Evolutionary conservation across 345 rosid species (phyloP).

Genomic region (Dipteronia sinensis): DNA sequence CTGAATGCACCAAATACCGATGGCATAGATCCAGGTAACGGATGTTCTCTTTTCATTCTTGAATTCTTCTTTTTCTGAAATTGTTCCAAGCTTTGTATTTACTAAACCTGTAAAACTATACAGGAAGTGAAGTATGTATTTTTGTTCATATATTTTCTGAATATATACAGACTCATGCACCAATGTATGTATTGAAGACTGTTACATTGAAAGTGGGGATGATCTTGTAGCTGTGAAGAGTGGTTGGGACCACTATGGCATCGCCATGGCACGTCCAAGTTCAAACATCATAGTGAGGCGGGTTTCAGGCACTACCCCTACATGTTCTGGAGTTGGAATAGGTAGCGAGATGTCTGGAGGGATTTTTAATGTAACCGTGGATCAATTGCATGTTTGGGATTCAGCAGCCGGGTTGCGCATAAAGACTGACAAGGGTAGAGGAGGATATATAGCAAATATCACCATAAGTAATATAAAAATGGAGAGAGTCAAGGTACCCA

Average conservation of each 20-base stretch:
- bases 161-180: conserved; percentile 73
- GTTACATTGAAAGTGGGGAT: conserved; percentile 94
- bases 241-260: conserved; percentile 98
- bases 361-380: conserved; percentile 59
- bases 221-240: conserved; percentile 96
- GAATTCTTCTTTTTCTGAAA: background rate
- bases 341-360: conserved; percentile 99
- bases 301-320: conserved; percentile 89
- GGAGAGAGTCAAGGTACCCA: conserved; percentile 85
- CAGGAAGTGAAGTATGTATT: background rate
- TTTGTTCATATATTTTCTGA: background rate
- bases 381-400: conserved; percentile 83
- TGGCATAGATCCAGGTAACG: conserved; percentile 91
- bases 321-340: conserved; percentile 93
- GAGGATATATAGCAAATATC: conserved; percentile 79
- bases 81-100: background rate
- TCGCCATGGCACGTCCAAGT: conserved; percentile 83
- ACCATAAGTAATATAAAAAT: conserved; percentile 59
- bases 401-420: conserved; percentile 90
- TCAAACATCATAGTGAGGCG: conserved; percentile 70
- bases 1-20: conserved; percentile 96
- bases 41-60: conserved; percentile 7
- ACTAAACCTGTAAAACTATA: background rate
- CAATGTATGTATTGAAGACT: conserved; percentile 88
- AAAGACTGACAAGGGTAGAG: conserved; percentile 90